A percentile compares a stretch with the other conserved stretches of the same genome.
These are phyloP conservation scores for Eimeria acervulina DNA, from an alignment of 169 alveolate species.

Conservation along the genomic window DNA sequence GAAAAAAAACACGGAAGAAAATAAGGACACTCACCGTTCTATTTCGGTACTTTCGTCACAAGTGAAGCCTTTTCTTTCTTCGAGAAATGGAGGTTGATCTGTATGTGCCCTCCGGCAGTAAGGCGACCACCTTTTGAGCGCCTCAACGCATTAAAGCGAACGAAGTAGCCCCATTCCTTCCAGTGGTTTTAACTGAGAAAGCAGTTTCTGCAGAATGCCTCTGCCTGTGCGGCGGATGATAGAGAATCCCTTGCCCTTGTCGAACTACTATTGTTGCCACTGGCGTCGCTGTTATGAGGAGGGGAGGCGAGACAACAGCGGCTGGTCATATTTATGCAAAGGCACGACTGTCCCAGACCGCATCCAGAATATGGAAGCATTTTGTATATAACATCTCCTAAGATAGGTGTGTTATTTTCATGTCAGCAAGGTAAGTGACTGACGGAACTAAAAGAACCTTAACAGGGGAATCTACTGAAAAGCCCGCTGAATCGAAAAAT, in stretches of 20 bases:
- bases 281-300: background rate
- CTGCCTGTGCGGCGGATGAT: background rate
- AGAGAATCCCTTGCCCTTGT: background rate
- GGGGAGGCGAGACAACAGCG: too few species aligned
- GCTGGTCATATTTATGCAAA: too few species aligned
- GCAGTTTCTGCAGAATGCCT: background rate
- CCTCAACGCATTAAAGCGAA: background rate
- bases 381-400: too few species aligned
- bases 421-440: too few species aligned
- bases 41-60: background rate
- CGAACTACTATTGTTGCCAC: background rate
- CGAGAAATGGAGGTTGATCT: background rate
- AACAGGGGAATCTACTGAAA: too few species aligned
- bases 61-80: background rate
- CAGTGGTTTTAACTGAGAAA: background rate
- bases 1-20: too few species aligned
- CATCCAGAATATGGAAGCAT: too few species aligned
- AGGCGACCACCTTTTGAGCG: background rate
- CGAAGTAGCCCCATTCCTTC: background rate
- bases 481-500: too few species aligned
- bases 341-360: too few species aligned
- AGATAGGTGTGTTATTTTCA: too few species aligned
- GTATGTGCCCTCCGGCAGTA: background rate
- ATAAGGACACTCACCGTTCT: too few species aligned
- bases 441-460: too few species aligned